Base-by-base conservation (phyloP, 1,139 yeast genomes). In the Debaryomycetaceae sp. region DNA sequence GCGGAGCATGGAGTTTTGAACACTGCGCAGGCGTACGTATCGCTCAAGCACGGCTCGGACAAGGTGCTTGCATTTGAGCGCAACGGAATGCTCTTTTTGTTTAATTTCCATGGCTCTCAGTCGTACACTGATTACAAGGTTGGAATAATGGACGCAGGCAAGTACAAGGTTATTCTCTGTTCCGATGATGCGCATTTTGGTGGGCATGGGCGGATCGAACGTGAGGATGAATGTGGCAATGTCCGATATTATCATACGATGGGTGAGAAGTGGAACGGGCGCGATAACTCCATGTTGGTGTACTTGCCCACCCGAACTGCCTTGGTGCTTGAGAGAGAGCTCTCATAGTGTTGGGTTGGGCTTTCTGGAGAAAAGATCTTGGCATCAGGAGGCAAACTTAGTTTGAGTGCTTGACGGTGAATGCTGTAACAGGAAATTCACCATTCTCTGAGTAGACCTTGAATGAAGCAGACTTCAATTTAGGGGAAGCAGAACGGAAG, bases 31-130 rank as follows among this genome's bases (percentile, higher is more conserved):
- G 95, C 94, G 3, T 90, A 81, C 45, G 76, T 90, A 27, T 83
- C 95, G 0, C 65, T 87, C 47, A 87, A 90, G 49, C 76, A 90
- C 49, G 95, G 87, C 43, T 66, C 66, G 23, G 98, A 90, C 57
- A 87, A 87, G 54, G 79, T 90, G 27, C 56, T 90, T 37, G 95
- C 75, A 0, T 90, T 77, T 57, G 97, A 90, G 54, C 73, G 96
- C 41, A 85, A 81, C 30, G 93, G 90, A 1, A 65, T 83, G 20
- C 49, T 90, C 30, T 90, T 87, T 48, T 66, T 87, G 25, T 86
- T 86, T 63, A 90, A 90, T 54, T 82, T 90, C 62, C 86, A 90
- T 51, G 90, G 94, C 23, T 71, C 80, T 1, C 62, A 82, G 34
- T 82, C 95, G 3, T 87, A 64, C 53, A 66, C 85, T 4, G 95